Percentiles rank a stretch among this genome's conserved stretches.
Conservation (phyloP, 1,284 basidiomycete genomes). For the Austroboletus niveus region DNA sequence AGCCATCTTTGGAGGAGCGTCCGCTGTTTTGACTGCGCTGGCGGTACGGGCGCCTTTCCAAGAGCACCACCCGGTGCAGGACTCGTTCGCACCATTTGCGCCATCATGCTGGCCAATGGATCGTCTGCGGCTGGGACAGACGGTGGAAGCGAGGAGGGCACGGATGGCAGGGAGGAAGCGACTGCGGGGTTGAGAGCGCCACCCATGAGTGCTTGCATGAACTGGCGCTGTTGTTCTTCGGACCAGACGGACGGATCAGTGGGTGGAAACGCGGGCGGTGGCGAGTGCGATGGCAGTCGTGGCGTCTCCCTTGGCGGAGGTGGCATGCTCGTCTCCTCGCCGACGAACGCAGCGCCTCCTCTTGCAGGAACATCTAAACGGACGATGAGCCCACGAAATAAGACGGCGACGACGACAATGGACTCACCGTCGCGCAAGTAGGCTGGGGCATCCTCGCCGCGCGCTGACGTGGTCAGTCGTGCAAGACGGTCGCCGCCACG, state of each 20-base stretch:
- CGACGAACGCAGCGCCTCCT: slow-evolving; percentile 55
- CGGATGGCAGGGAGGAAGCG: slow-evolving; percentile 13
- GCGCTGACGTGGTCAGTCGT: slow-evolving; percentile 69
- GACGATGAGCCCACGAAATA: too few relatives aligned
- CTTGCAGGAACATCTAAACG: slow-evolving; percentile 25
- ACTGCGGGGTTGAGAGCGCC: slow-evolving; percentile 18
- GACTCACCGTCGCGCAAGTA: slow-evolving; percentile 54
- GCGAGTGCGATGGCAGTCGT: slow-evolving; percentile 27
- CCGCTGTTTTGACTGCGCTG: slow-evolving; percentile 30
- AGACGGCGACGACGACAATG: too few relatives aligned
- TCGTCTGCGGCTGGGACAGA: slow-evolving; percentile 13
- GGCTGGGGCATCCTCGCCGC: slow-evolving; percentile 66
- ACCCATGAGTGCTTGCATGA: slow-evolving; percentile 61
- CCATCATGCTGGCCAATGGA: slow-evolving; percentile 27
- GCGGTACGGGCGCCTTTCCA: slow-evolving; percentile 18
- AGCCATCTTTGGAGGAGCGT: slow-evolving; percentile 58
- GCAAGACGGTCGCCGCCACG: slow-evolving; percentile 69
- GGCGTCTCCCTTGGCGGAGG: slow-evolving; percentile 37
- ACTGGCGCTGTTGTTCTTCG: slow-evolving; percentile 54
- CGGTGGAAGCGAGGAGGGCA: slow-evolving; percentile 7
- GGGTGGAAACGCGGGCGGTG: slow-evolving; percentile 12
- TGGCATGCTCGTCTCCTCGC: slow-evolving; percentile 57
- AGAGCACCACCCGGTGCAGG: slow-evolving; percentile 13
- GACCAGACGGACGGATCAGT: slow-evolving; percentile 60
- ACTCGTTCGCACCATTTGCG: slow-evolving; percentile 38